These are phyloP conservation scores for Saccharomyces hybrid DNA, from an alignment of 1,139 yeast species.

Conservation along the genomic window DNA sequence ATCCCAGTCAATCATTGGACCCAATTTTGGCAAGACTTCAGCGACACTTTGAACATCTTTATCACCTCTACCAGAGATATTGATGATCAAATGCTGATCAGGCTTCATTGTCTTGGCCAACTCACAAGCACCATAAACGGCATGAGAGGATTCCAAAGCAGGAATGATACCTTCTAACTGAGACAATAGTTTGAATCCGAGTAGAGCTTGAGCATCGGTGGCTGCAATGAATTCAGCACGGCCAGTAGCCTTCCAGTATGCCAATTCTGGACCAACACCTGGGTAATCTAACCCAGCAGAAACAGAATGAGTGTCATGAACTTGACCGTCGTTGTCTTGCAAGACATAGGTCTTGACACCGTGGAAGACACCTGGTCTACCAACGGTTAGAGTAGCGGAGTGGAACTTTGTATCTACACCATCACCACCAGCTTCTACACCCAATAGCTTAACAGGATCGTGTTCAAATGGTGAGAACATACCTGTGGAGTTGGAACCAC, in stretches of 20 bases:
- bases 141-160: conserved; percentile 96
- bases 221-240: conserved; percentile 90
- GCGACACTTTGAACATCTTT: conserved; percentile 98
- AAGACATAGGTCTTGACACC: conserved; percentile 93
- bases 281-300: conserved; percentile 99
- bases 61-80: conserved; percentile 97
- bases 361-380: conserved; percentile 95
- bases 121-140: conserved; percentile 83
- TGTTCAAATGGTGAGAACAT: conserved; percentile 90
- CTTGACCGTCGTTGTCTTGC: conserved; percentile 90
- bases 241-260: conserved; percentile 90
- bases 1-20: conserved; percentile 93
- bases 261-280: conserved; percentile 98
- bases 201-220: conserved; percentile 86
- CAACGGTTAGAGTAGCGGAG: conserved; percentile 89
- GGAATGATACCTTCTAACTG: conserved; percentile 98
- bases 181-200: conserved; percentile 80
- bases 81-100: conserved; percentile 77
- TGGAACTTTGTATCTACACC: conserved; percentile 83
- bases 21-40: conserved; percentile 79
- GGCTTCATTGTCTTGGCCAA: conserved; percentile 80
- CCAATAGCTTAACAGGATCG: conserved; percentile 75
- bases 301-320: conserved; percentile 94
- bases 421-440: conserved; percentile 99
- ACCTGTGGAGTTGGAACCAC: conserved; percentile 96